Percentiles rank a stretch among this genome's conserved stretches.
phyloP scores from a whole-genome alignment of 495 filamentous ascomycete species.

The Cudoniella acicularis region DNA sequence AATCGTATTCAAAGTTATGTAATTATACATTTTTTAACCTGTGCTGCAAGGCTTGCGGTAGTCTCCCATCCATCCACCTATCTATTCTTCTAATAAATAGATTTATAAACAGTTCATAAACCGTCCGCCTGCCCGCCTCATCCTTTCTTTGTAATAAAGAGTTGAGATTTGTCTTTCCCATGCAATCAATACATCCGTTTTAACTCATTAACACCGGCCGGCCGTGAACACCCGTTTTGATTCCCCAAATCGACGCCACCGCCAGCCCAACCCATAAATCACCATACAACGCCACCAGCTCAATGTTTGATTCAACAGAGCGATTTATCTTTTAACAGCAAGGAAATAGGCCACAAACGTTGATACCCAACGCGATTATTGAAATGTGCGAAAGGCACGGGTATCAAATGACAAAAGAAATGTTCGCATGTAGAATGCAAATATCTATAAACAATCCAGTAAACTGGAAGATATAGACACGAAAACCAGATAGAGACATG shows the following conservation, averaged over 20 bases:
- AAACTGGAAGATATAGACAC: not conserved
- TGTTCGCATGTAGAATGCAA: slow-evolving; percentile 11
- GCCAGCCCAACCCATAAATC: not conserved
- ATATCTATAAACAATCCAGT: slow-evolving; percentile 18
- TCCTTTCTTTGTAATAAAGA: slow-evolving; percentile 3
- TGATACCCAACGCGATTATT: slow-evolving; percentile 23
- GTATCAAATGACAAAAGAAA: slow-evolving; percentile 27
- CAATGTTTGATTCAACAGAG: slow-evolving; percentile 32
- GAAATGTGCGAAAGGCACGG: slow-evolving; percentile 26
- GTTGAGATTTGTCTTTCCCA: slow-evolving; percentile 28
- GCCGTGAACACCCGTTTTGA: not conserved
- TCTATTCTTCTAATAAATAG: not conserved
- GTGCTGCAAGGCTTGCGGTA: not conserved
- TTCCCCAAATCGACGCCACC: not conserved
- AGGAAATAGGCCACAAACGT: slow-evolving; percentile 7
- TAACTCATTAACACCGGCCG: not conserved
- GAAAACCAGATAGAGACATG: not conserved
- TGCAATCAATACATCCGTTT: not conserved
- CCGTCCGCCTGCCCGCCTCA: not conserved
- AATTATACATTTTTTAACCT: not conserved
- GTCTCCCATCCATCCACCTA: not conserved
- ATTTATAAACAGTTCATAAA: not conserved
- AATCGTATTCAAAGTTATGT: not conserved
- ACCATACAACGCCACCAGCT: slow-evolving; percentile 17
- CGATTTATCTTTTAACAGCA: slow-evolving; percentile 12